Conservation (phyloP, 331 rosid species). For the Quercus tomentella region DNA sequence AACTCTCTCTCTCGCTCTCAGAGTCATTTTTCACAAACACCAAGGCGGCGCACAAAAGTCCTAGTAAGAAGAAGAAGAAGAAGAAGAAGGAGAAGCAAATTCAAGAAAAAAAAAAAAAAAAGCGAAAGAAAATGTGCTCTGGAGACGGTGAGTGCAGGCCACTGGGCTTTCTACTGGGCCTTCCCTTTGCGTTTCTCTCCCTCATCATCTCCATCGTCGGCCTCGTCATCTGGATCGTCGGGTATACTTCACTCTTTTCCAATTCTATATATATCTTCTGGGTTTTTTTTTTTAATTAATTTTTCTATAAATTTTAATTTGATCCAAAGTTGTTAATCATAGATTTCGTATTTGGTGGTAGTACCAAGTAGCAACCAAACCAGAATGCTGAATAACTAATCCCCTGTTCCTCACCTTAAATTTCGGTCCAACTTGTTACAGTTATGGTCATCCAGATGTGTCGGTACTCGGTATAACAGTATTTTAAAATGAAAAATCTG, state of each 20-base stretch:
- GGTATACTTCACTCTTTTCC: slow-evolving; percentile 35
- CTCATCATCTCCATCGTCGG: slow-evolving; percentile 83
- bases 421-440: too few species aligned
- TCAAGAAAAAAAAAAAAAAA: background rate
- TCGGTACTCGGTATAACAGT: too few species aligned
- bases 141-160: slow-evolving; percentile 94
- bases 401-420: too few species aligned
- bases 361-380: too few species aligned
- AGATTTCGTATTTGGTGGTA: too few species aligned
- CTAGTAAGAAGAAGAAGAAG: background rate
- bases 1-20: background rate
- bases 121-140: slow-evolving; percentile 47
- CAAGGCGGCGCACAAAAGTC: background rate
- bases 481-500: too few species aligned
- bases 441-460: too few species aligned
- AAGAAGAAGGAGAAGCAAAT: background rate
- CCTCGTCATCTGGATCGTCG: slow-evolving; percentile 75
- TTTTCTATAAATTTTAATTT: too few species aligned
- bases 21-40: background rate
- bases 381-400: too few species aligned
- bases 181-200: slow-evolving; percentile 83
- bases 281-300: background rate
- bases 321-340: too few species aligned
- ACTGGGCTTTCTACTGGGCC: slow-evolving; percentile 83
- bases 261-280: background rate